Conservation (phyloP, 805 yeast species). For the Schizosaccharomyces lindneri region DNA sequence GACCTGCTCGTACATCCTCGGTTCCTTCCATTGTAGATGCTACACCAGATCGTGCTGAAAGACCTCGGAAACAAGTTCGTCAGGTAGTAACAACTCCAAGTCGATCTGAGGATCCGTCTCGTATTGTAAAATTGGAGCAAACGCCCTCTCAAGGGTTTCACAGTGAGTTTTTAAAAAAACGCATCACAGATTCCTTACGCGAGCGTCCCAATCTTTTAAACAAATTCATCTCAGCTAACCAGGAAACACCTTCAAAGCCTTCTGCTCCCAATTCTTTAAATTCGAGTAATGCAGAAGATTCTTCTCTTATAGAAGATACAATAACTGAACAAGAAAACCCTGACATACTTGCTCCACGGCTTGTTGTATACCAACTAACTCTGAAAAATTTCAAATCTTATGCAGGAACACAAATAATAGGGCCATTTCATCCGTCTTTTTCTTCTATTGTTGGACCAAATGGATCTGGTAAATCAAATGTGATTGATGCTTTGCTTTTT, state of each 20-base stretch:
- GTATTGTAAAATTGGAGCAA: background rate
- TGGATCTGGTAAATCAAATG: conserved; percentile 94
- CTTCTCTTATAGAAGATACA: background rate
- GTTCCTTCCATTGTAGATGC: background rate
- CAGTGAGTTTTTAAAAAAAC: background rate
- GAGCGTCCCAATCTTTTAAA: background rate
- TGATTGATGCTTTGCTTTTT: conserved; percentile 82
- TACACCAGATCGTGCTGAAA: background rate
- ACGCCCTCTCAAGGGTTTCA: background rate
- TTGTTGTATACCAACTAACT: conserved; percentile 51
- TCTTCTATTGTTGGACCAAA: conserved; percentile 97
- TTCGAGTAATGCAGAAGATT: background rate
- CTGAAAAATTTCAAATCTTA: conserved; percentile 80
- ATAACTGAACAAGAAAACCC: background rate
- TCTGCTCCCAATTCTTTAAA: background rate
- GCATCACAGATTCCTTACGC: background rate
- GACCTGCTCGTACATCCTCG: background rate
- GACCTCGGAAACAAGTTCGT: background rate
- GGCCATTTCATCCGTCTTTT: conserved; percentile 76
- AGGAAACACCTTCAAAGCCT: background rate
- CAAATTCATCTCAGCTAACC: background rate
- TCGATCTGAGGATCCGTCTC: background rate
- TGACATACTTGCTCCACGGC: conserved; percentile 20
- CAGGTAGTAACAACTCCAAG: background rate
- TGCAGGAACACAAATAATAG: conserved; percentile 78